These are phyloP conservation scores for Lycium ferocissimum DNA, from an alignment of 257 asterid species.

Conservation along the genomic window DNA sequence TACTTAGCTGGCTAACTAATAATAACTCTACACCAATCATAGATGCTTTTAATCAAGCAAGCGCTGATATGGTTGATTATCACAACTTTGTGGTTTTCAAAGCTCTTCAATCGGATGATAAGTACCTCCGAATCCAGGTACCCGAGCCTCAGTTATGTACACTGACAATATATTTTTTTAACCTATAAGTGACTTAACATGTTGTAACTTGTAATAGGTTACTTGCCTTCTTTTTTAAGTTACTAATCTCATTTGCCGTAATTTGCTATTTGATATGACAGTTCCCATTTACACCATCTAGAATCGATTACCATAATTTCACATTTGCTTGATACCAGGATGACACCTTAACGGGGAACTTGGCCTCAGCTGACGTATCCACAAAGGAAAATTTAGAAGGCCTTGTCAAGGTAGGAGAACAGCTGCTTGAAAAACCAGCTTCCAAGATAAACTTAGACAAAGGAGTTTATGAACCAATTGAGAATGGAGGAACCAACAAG, in stretches of 20 bases:
- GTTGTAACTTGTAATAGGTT: no score
- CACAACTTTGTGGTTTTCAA: slow-evolving; percentile 58
- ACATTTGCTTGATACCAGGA: slow-evolving; percentile 41
- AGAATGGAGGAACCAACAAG: slow-evolving; percentile 53
- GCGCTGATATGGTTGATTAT: slow-evolving; percentile 63
- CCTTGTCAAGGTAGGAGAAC: slow-evolving; percentile 58
- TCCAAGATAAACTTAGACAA: slow-evolving; percentile 50
- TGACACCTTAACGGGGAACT: slow-evolving; percentile 48
- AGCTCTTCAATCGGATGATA: slow-evolving; percentile 55
- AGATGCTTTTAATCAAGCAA: slow-evolving; percentile 47
- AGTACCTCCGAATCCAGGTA: slow-evolving; percentile 74
- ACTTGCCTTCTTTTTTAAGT: no score
- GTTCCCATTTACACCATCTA: no score
- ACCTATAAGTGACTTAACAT: not conserved
- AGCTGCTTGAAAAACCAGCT: slow-evolving; percentile 51
- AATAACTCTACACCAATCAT: slow-evolving; percentile 50
- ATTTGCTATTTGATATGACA: not conserved
- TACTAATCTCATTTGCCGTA: no score
- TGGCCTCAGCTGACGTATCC: slow-evolving; percentile 47
- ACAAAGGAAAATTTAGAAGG: slow-evolving; percentile 56
- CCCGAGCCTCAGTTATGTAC: not conserved
- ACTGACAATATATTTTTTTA: not conserved
- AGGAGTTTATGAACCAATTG: slow-evolving; percentile 50
- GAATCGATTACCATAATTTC: not conserved
- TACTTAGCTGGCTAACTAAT: slow-evolving; percentile 56